Evolutionary conservation across 495 filamentous ascomycete genomes (phyloP).

Genomic region (Pyrenula aspistea): DNA sequence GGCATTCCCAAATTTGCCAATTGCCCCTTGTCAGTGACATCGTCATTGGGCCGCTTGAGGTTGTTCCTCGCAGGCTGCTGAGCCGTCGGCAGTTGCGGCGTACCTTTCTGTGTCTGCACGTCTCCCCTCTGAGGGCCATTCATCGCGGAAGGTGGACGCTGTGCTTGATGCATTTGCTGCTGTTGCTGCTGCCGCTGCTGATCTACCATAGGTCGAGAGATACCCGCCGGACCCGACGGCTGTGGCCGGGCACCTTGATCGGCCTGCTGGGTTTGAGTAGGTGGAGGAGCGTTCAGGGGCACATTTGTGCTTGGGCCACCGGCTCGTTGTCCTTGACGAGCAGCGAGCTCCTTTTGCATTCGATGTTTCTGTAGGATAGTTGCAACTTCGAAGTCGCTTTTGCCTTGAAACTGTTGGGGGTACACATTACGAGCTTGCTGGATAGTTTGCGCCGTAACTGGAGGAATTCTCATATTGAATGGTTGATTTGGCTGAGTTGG

Average conservation of each 20-base stretch:
- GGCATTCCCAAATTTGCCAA: background rate
- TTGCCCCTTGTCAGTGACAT: background rate
- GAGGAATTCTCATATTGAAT: background rate
- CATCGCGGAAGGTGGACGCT: constrained; percentile 7
- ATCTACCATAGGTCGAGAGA: constrained; percentile 13
- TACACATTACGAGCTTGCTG: background rate
- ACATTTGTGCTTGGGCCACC: background rate
- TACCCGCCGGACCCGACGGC: constrained; percentile 22
- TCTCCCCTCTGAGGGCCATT: constrained; percentile 9
- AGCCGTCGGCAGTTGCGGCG: constrained; percentile 8
- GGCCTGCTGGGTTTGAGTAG: constrained; percentile 9
- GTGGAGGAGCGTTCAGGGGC: background rate
- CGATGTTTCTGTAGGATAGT: background rate
- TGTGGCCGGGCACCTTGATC: constrained; percentile 20
- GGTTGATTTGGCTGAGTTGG: too few relatives aligned
- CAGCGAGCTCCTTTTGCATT: background rate
- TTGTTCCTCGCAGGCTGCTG: constrained; percentile 8
- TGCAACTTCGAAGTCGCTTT: background rate
- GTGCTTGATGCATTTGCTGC: constrained; percentile 9
- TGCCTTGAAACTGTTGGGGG: background rate
- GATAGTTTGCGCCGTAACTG: background rate
- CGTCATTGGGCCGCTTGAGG: constrained; percentile 9
- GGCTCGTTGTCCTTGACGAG: too few relatives aligned
- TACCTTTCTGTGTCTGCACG: constrained; percentile 4
- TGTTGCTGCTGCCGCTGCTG: constrained; percentile 15